Conservation (phyloP, 2,329 filamentous ascomycete genomes). For the Paraconiothyrium sp. region DNA sequence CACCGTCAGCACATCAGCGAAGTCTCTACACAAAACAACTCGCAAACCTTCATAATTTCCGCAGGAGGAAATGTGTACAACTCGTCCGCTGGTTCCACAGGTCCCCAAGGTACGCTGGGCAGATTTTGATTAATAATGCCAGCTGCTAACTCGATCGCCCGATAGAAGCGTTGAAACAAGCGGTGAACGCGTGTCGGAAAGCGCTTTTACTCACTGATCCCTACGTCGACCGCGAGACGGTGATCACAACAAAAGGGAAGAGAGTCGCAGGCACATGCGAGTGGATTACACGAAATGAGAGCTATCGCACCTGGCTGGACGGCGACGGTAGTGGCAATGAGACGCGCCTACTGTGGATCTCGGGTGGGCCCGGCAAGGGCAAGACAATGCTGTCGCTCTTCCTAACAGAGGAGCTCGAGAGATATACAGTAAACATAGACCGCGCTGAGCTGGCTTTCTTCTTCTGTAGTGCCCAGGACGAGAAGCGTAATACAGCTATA, state of each 20-base stretch:
- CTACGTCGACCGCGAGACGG: conserved; percentile 19
- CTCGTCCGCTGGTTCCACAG: no score
- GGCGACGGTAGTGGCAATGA: neutral
- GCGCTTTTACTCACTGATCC: conserved; percentile 26
- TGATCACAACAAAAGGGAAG: conserved; percentile 22
- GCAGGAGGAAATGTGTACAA: no score
- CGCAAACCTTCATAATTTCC: no score
- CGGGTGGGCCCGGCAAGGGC: conserved; percentile 40
- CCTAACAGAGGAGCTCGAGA: conserved; percentile 36
- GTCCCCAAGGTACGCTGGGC: no score
- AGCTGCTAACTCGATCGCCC: no score
- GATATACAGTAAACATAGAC: neutral
- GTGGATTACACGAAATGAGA: conserved; percentile 33
- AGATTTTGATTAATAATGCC: no score
- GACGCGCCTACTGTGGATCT: conserved; percentile 33
- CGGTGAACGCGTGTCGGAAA: conserved; percentile 16
- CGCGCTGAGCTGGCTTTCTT: conserved; percentile 23
- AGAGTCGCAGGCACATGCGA: conserved; percentile 35
- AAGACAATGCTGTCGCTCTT: conserved; percentile 46
- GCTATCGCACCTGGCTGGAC: conserved; percentile 26
- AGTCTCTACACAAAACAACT: no score
- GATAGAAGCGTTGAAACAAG: neutral
- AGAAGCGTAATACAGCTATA: conserved; percentile 35
- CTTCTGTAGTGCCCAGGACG: conserved; percentile 39
- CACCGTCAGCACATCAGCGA: no score